Base-by-base conservation (phyloP, 345 rosid genomes). In the Firmiana major region DNA sequence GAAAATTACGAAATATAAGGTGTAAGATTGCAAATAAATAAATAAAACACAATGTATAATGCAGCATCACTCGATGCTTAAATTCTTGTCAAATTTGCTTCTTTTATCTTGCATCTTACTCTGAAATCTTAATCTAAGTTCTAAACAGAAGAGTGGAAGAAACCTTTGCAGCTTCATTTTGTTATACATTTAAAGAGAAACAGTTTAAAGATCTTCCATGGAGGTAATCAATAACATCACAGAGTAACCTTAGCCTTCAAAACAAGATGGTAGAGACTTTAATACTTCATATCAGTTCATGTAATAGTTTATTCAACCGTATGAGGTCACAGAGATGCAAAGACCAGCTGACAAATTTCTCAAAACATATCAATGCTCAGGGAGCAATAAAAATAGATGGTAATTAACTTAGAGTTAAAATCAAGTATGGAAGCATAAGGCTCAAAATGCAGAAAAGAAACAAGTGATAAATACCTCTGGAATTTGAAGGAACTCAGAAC, bases 401-500 rank as follows among this genome's bases (percentile, higher is more conserved):
- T 31, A 31, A 31, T 31, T 1, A 31, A 31, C 34, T 26, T n/a
- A n/a, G n/a, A n/a, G n/a, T n/a, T n/a, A n/a, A n/a, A 26, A 69
- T 69, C 57, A 69, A 46, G 38, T 24, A 46, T 4, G 8, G 73
- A 24, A 45, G 26, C 49, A 43, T 22, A 70, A 71, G 74, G 43
- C 22, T 46, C 11, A 46, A 16, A 60, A 58, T 26, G 40, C 21
- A 38, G 13, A n/a, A 16, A 63, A 46, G 21, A 48, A 26, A 55
- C 9, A 49, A 0, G 24, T 19, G 59, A 28, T 9, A 31, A 68
- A 75, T 88, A 95, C 99, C 99, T 93, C 99, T 3, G 97, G 97
- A 72, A 96, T 92, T 87, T 90, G 92, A 87, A 96, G 97, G 87
- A 88, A 91, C 64, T 88, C 97, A n/a, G 92, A 83, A 73, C 85